Conservation (phyloP, 139 green algal species). For the Marvania coccoides region DNA sequence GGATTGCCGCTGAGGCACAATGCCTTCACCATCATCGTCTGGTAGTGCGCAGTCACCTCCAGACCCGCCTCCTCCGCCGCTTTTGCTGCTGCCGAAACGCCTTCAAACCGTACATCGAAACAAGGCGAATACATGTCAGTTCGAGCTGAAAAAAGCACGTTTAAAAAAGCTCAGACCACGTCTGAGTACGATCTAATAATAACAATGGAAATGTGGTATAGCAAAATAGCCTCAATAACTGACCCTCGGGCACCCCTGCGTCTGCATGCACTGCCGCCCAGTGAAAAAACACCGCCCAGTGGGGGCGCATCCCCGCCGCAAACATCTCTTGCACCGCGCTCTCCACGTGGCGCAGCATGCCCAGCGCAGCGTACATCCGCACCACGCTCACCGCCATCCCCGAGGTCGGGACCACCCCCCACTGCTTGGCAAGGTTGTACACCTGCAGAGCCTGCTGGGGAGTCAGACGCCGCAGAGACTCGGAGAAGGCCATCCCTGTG, state of each 20-base stretch:
- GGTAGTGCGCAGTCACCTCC: neutral
- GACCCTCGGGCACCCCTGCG: neutral
- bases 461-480: neutral
- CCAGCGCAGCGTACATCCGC: neutral
- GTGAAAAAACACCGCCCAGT: neutral
- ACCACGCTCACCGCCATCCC: neutral
- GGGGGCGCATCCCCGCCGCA: neutral
- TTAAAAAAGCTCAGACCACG: no score
- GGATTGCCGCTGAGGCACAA: neutral
- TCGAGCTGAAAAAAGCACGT: no score
- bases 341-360: constrained; percentile 3
- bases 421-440: neutral
- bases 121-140: no score
- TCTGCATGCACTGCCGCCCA: constrained; percentile 3
- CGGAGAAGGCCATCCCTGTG: neutral
- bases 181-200: no score
- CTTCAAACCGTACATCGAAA: no score
- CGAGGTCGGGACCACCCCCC: neutral
- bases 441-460: neutral
- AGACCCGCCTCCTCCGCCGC: neutral
- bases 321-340: neutral
- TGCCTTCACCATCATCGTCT: neutral
- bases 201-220: no score
- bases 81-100: neutral
- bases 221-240: no score